Percentiles rank a stretch among this genome's conserved stretches.
phyloP scores from a whole-genome alignment of 495 filamentous ascomycete species.

The Podospora comata region DNA sequence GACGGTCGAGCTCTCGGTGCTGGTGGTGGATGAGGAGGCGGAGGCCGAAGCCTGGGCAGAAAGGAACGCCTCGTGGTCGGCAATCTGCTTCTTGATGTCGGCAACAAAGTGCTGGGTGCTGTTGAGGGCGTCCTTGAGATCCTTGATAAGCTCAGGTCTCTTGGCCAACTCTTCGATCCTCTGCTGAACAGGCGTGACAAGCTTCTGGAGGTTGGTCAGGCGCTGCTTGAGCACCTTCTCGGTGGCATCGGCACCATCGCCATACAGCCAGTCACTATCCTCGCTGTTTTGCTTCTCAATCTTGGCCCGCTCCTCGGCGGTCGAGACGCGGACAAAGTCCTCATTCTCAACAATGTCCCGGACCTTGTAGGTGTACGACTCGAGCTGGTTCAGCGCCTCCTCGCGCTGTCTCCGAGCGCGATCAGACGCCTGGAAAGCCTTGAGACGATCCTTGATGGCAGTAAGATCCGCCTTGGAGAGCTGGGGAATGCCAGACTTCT shows the following conservation, averaged over 20 bases:
- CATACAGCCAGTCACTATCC: constrained; percentile 87
- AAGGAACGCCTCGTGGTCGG: constrained; percentile 47
- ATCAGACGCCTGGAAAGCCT: constrained; percentile 82
- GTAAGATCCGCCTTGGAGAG: constrained; percentile 56
- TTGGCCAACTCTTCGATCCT: constrained; percentile 63
- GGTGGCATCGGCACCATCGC: constrained; percentile 71
- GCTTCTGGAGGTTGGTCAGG: constrained; percentile 66
- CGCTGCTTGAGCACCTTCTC: constrained; percentile 66
- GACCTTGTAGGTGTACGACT: constrained; percentile 87
- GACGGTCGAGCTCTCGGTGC: constrained; percentile 32
- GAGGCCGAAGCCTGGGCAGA: constrained; percentile 42
- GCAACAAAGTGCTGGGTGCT: constrained; percentile 50
- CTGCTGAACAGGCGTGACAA: constrained; percentile 65
- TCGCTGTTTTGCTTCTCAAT: constrained; percentile 64
- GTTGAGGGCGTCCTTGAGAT: constrained; percentile 59
- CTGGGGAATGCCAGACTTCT: constrained; percentile 58
- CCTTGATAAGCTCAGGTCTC: constrained; percentile 62
- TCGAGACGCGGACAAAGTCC: constrained; percentile 67
- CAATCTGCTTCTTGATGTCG: constrained; percentile 50
- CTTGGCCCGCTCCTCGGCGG: constrained; percentile 54
- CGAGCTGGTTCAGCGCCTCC: constrained; percentile 86
- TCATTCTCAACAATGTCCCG: constrained; percentile 76
- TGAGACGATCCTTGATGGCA: constrained; percentile 67
- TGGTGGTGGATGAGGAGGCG: constrained; percentile 37
- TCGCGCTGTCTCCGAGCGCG: constrained; percentile 70